Base-by-base conservation (phyloP, 2,329 filamentous ascomycete genomes). In the Botrytis hyacinthi region DNA sequence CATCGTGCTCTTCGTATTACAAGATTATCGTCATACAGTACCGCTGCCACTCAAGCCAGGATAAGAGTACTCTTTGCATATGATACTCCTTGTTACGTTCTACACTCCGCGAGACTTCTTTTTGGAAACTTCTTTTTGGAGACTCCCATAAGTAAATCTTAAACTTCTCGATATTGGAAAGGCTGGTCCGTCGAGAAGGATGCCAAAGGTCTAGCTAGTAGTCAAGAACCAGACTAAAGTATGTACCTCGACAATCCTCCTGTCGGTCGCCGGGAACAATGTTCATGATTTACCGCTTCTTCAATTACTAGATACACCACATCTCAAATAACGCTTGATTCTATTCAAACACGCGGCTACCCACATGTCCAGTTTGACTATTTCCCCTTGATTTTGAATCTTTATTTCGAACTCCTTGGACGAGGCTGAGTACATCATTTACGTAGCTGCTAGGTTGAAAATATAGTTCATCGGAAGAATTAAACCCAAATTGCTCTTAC, bases 331-430 rank as follows among this genome's bases (percentile, higher is more conserved):
- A 66, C 62, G 62, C 62, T 48, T 66, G 42, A 35, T 35, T 66
- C 32, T 35, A 6, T 44, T 35, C 62, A 66, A 66, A 66, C 62
- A 66, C 20, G 14, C 62, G 29, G 18, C 9, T 51, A 26, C 48
- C 65, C 65, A 68, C 65, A 68, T 54, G 32, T 54, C 48, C 48
- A 42, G 48, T 68, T 42, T 68, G 48, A 68, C 66, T 42, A 68
- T 42, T 22, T 3, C 65, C 65, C 65, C 65, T 68, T 20, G 16
- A 32, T 57, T 57, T 57, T 35, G 48, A 68, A 57, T 57, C 66
- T 42, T 42, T 42, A 22, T 35, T 51, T 51, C 46, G 65, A 67
- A 67, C 65, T 40, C 32, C 48, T 57, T 57, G 54, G 48, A 22
- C 35, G 51, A 32, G 48, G 37, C 9, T 57, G 48, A 61, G 59